A percentile compares a stretch with the other conserved stretches of the same genome.
Evolutionary conservation across 768 basidiomycete genomes (phyloP).

Genomic region (Lactarius pseudohatsudake): DNA sequence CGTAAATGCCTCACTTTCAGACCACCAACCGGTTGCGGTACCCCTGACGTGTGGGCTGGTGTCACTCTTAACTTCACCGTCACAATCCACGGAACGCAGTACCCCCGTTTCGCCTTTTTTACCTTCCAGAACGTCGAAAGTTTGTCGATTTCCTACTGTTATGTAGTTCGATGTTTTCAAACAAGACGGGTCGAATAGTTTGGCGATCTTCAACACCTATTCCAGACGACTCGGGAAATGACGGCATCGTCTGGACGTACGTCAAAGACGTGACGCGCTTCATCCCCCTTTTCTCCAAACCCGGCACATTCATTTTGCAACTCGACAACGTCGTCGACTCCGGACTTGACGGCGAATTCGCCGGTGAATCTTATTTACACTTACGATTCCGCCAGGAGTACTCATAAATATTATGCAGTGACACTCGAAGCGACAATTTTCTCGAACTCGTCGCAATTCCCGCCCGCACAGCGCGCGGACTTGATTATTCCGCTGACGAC

Average conservation of each 20-base stretch:
- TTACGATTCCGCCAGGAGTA: fast-evolving
- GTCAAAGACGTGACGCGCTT: too few species aligned
- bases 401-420: constrained; percentile 40
- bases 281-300: too few species aligned
- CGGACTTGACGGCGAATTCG: constrained; percentile 64
- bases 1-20: constrained; percentile 37
- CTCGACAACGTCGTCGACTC: constrained; percentile 65
- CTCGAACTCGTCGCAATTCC: constrained; percentile 52
- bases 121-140: too few species aligned
- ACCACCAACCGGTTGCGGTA: constrained; percentile 71
- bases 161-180: not conserved
- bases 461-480: constrained; percentile 45
- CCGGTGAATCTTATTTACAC: constrained; percentile 44
- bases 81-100: constrained; percentile 76
- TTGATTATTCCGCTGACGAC: constrained; percentile 69
- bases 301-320: constrained; percentile 61
- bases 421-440: constrained; percentile 70
- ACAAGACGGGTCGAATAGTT: constrained; percentile 41
- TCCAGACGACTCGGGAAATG: too few species aligned
- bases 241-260: too few species aligned
- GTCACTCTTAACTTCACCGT: constrained; percentile 76
- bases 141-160: too few species aligned
- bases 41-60: constrained; percentile 69
- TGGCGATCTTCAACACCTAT: constrained; percentile 72
- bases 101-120: constrained; percentile 63